A percentile compares a stretch with the other conserved stretches of the same genome.
These are phyloP conservation scores for Xylariomycetidae sp. DNA, from an alignment of 2,329 filamentous ascomycete genomes.

Conservation along the genomic window DNA sequence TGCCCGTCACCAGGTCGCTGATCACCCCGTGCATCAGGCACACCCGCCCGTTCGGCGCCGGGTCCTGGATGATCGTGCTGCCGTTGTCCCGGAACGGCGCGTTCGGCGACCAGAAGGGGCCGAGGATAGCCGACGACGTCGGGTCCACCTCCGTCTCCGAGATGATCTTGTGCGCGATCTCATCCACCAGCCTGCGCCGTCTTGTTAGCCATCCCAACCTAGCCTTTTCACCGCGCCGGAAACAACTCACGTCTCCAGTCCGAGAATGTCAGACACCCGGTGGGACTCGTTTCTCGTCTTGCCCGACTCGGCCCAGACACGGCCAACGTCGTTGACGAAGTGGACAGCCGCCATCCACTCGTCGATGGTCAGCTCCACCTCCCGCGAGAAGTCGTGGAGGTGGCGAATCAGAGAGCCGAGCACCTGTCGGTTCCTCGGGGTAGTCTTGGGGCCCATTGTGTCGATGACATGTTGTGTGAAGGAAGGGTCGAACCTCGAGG, in stretches of 20 bases:
- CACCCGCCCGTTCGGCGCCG: slow-evolving; percentile 50
- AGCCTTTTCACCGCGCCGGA: too few relatives aligned
- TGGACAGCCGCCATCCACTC: slow-evolving; percentile 73
- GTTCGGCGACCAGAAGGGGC: slow-evolving; percentile 72
- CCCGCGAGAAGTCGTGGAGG: slow-evolving; percentile 72
- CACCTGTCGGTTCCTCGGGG: slow-evolving; percentile 58
- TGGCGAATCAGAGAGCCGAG: slow-evolving; percentile 61
- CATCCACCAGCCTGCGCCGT: slow-evolving; percentile 52
- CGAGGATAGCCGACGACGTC: slow-evolving; percentile 71
- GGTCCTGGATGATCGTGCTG: slow-evolving; percentile 58
- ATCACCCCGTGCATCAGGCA: slow-evolving; percentile 66
- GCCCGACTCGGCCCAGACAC: slow-evolving; percentile 48
- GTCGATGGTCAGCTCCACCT: slow-evolving; percentile 68
- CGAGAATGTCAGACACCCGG: slow-evolving; percentile 66
- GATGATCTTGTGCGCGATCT: slow-evolving; percentile 59
- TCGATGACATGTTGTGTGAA: slow-evolving; percentile 72
- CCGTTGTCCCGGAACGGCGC: slow-evolving; percentile 66
- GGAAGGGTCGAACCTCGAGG: slow-evolving; percentile 61
- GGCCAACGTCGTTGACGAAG: slow-evolving; percentile 69
- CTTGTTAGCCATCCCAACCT: too few relatives aligned
- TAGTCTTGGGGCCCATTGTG: slow-evolving; percentile 64
- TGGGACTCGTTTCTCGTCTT: slow-evolving; percentile 69
- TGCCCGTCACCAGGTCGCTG: slow-evolving; percentile 32
- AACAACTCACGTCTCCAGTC: slow-evolving; percentile 65
- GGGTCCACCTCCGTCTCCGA: slow-evolving; percentile 56